Evolutionary conservation across 106 monocot species (phyloP).

Genomic region (Dendrobium catenatum): DNA sequence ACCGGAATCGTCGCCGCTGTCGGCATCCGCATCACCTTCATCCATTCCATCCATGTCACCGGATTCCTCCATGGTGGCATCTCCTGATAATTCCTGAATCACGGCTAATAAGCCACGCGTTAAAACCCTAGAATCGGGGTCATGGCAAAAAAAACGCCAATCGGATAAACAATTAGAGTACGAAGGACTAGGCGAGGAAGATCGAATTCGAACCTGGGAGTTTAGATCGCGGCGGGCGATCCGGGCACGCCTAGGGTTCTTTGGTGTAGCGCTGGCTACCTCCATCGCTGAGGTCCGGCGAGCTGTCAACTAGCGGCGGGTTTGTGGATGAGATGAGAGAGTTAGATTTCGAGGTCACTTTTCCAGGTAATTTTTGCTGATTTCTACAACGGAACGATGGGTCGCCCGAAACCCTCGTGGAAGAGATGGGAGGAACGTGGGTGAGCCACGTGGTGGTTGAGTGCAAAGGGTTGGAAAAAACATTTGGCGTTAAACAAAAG

Average conservation of each 20-base stretch:
- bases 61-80: slow-evolving; percentile 9
- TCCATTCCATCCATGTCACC: slow-evolving; percentile 15
- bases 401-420: too few species aligned
- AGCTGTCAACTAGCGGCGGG: background rate
- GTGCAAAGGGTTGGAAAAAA: too few species aligned
- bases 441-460: too few species aligned
- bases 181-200: background rate
- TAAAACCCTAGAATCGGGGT: background rate
- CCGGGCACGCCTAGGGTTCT: slow-evolving; percentile 19
- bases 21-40: slow-evolving; percentile 14
- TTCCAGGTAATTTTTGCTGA: background rate
- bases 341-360: slow-evolving; percentile 1
- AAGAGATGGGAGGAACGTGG: too few species aligned
- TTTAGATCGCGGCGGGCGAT: slow-evolving; percentile 14
- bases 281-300: background rate
- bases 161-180: background rate
- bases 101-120: slow-evolving; percentile 9
- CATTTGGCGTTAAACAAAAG: too few species aligned
- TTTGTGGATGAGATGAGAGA: background rate
- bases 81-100: background rate
- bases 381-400: too few species aligned
- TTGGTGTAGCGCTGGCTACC: background rate
- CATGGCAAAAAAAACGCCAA: background rate
- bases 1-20: slow-evolving; percentile 2
- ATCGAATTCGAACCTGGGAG: slow-evolving; percentile 10